Base-by-base conservation (phyloP, 768 basidiomycete genomes). In the Termitomyces sp. region DNA sequence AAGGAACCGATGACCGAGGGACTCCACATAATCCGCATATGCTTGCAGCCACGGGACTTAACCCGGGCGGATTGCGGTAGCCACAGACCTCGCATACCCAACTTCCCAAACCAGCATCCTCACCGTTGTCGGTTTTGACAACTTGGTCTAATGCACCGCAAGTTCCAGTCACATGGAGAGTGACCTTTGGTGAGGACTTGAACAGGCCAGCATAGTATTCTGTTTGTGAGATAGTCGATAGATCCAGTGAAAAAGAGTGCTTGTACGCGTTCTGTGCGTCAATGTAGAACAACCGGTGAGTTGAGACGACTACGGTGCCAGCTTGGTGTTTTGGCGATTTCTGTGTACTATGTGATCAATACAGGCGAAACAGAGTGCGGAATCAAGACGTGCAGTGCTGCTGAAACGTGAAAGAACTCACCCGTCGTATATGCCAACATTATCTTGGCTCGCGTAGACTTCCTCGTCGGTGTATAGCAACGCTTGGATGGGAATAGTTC, bases 1-100 rank as follows among this genome's bases (percentile, higher is more conserved):
- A 49, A 62, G 72, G 59, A 56, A 72, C 55, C 55, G 72, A 65
- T 31, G 75, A 68, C 54, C 86, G 79, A 20, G 88, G 84, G 22
- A 95, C 87, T 2, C 94, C 94, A 63, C 94, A 98, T 14, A 97
- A 77, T 7, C 74, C 76, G 67, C 94, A 97, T 65, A 86, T 75
- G n/a, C 76, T 78, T 3, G 87, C 79, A 20, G 83, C 82, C 2
- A 82, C 75, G 18, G 87, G 86, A 67, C 87, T 90, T 34, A 85
- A 75, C 1, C 88, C 88, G 32, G 88, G 86, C 3, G 88, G 81
- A 70, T 96, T 97, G 31, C 82, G 81, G 66, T 86, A 88, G 31
- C 82, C 90, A 69, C 95, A 98, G n/a, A 98, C 87, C 39, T 84
- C 82, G 64, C 95, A 98, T 67, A 87, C 80, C 94, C 93, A 95